Conservation (phyloP, 2,329 filamentous ascomycete genomes). For the Apiospora marii region DNA sequence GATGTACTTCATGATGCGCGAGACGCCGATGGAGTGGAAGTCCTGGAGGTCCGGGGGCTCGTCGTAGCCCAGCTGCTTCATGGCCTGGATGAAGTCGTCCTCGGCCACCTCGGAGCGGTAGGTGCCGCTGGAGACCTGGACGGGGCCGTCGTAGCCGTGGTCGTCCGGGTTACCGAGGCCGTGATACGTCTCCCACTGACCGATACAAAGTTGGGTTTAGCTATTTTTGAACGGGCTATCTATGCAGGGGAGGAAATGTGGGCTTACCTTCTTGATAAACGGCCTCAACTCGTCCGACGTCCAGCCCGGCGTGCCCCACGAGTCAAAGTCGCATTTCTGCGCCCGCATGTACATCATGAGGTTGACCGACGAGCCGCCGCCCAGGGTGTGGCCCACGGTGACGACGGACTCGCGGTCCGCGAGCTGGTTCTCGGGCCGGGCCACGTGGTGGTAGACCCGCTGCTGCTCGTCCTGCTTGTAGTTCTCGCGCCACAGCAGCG, state of each 20-base stretch:
- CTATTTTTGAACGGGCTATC: neutral
- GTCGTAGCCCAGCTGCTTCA: conserved; percentile 52
- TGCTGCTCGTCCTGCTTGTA: neutral
- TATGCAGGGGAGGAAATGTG: neutral
- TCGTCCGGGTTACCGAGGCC: conserved; percentile 46
- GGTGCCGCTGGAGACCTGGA: conserved; percentile 57
- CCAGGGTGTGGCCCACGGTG: conserved; percentile 54
- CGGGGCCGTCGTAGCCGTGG: conserved; percentile 57
- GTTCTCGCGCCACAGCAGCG: conserved; percentile 49
- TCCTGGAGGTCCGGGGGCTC: conserved; percentile 60
- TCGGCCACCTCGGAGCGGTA: conserved; percentile 52
- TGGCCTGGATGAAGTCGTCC: conserved; percentile 54
- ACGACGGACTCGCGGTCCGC: conserved; percentile 53
- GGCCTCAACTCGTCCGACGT: conserved; percentile 52
- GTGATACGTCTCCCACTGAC: conserved; percentile 43
- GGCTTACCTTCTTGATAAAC: conserved; percentile 55
- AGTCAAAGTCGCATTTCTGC: conserved; percentile 44
- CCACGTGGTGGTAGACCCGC: conserved; percentile 47
- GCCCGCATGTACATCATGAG: conserved; percentile 53
- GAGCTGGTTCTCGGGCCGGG: conserved; percentile 39
- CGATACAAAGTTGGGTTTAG: conserved; percentile 26
- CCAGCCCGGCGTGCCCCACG: conserved; percentile 42
- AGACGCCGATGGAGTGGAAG: conserved; percentile 43
- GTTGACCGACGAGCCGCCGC: conserved; percentile 62
- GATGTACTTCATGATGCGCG: conserved; percentile 36